Conservation (phyloP, 2,329 filamentous ascomycete genomes). For the Trichothecium sympodiale region DNA sequence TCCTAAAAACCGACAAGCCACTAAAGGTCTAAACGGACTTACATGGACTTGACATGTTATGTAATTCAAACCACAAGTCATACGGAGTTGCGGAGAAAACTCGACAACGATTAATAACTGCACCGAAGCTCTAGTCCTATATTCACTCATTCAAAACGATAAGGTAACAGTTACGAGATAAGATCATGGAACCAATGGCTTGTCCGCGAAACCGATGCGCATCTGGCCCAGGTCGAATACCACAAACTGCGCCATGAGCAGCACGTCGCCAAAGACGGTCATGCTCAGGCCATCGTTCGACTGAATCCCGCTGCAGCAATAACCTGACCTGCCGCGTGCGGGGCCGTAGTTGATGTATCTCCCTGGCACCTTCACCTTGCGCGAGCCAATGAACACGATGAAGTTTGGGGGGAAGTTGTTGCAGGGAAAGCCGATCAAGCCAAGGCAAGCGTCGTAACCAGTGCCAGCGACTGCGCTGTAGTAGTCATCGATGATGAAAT, state of each 20-base stretch:
- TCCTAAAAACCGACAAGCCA: no score
- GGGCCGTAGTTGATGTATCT: constrained; percentile 26
- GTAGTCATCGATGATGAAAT: constrained; percentile 43
- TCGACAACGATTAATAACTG: no score
- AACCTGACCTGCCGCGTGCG: constrained; percentile 6
- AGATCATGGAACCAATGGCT: background rate
- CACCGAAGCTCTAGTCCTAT: no score
- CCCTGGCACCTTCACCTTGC: constrained; percentile 22
- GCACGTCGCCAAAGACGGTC: constrained; percentile 27
- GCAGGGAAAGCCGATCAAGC: constrained; percentile 51
- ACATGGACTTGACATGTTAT: no score
- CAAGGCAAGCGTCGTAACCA: constrained; percentile 27
- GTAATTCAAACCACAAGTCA: no score
- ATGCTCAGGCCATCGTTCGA: constrained; percentile 23
- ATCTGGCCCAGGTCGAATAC: constrained; percentile 21
- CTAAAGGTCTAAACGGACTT: no score
- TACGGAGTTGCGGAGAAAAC: no score
- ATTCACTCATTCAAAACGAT: no score
- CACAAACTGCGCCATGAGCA: constrained; percentile 33
- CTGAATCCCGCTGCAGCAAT: constrained; percentile 28
- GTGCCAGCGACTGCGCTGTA: constrained; percentile 46
- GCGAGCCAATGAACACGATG: constrained; percentile 20
- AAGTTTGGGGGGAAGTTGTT: constrained; percentile 33
- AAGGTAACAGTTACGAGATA: no score
- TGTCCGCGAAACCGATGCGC: background rate